Conservation (phyloP, 768 basidiomycete species). For the Postia placenta region DNA sequence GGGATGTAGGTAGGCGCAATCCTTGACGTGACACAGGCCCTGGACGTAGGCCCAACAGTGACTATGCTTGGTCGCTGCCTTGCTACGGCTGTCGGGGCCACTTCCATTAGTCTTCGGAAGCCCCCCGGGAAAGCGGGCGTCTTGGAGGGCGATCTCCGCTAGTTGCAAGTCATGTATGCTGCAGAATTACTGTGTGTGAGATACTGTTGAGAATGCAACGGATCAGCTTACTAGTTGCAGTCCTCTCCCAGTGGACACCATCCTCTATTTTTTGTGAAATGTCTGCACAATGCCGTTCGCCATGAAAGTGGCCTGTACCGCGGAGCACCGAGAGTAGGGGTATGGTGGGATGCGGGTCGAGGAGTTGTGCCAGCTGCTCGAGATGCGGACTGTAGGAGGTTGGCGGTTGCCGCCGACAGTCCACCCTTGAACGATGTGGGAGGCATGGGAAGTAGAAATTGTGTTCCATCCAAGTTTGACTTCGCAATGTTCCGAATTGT, state of each 20-base stretch:
- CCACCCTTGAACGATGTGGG: too few species aligned
- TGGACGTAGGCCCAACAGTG: constrained; percentile 35
- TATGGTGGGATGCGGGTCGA: background rate
- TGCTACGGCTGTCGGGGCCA: constrained; percentile 7
- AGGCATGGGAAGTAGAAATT: background rate
- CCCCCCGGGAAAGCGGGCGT: constrained; percentile 15
- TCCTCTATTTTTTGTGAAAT: constrained; percentile 35
- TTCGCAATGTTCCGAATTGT: background rate
- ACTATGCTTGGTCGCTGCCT: constrained; percentile 21
- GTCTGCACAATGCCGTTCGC: constrained; percentile 35
- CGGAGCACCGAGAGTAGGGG: background rate
- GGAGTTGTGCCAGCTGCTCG: background rate
- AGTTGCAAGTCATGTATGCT: constrained; percentile 30
- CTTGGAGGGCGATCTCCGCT: constrained; percentile 18
- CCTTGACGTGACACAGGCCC: constrained; percentile 23
- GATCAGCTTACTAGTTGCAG: constrained; percentile 36
- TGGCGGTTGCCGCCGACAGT: background rate
- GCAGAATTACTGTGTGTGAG: constrained; percentile 11
- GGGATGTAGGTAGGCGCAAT: constrained; percentile 28
- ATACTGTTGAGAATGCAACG: constrained; percentile 1
- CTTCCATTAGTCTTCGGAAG: constrained; percentile 8
- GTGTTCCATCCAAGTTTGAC: background rate
- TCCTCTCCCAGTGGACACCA: constrained; percentile 36
- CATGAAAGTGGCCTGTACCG: constrained; percentile 19
- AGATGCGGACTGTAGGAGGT: background rate